Base-by-base conservation (phyloP, 768 basidiomycete genomes). In the Amanita pallidorosea region DNA sequence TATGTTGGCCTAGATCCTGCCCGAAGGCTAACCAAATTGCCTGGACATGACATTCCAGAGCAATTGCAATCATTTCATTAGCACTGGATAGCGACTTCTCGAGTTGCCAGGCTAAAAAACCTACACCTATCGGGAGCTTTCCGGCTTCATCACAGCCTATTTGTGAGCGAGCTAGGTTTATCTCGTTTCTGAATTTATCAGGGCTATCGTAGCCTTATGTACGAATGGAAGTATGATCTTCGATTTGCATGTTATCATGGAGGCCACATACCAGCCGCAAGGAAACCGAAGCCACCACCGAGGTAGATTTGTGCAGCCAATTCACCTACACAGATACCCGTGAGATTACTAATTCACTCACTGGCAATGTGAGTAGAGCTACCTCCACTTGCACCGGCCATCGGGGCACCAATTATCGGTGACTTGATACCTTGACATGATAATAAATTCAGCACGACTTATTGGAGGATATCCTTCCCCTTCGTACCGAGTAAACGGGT, bases 21-120 rank as follows among this genome's bases (percentile, higher is more conserved):
- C 87, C 87, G 59, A 86, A 89, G 0, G 85, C 70, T 37, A 92
- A 70, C 87, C 88, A 91, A 48, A 91, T 65, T 6, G 83, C 82
- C 42, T 71, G 72, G 7, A 86, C 77, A 18, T 70, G 66, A 50
- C 72, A 70, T 46, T 79, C 72, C 45, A 88, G 70, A 8, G 76
- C 75, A 27, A 70, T 60, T 3, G 68, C 63, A 22, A 88, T 61
- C 27, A 80, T 56, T 15, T 70, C 64, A 27, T 69, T 58, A 5
- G 74, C 70, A 37, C 62, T 55, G 5, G 63, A 62, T 17, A 65
- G 61, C 12, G 68, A 60, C 41, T 73, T 66, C 46, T 90, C 85
- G 13, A 90, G 71, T 54, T 72, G 72, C 85, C 85, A 92, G 12
- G 69, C 74, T 22, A 90, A 66, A 61, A 81, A 86, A 11, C 88